Evolutionary conservation across 2,329 filamentous ascomycete species (phyloP), one percentile per base, ranked within the genome.

Genomic region (Hypoxylon sp.): DNA sequence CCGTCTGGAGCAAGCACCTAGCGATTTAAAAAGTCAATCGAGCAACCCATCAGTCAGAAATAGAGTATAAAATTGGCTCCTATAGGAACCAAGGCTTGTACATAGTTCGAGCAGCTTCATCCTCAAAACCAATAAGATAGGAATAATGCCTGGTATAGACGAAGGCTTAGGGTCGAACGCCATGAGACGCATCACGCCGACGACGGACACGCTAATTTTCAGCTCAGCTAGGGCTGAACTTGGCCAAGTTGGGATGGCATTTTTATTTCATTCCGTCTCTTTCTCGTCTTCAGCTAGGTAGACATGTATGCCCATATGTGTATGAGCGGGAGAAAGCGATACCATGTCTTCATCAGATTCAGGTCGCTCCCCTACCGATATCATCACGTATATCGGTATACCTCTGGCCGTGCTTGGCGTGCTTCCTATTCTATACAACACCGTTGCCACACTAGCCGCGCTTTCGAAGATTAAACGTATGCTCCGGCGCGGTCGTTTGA

Each of bases 371-470:
- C 68, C 75, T 29, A 70, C 73, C 7, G 75, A 81, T 54, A 77
- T 82, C 49, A 81, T 82, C 66, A 81, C 79, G 16, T 81, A 79
- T 49, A 75, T 82, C 27, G 78, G 79, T 59, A 71, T 86, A 2
- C 83, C 83, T 2, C 71, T 86, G 12, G 82, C 79, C 1, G 75
- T 85, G 2, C 67, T 86, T 2, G 81, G 80, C 31, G 78, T 87
- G 15, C 73, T 87, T 4, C 84, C 84, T 0, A 87, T 87, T 40
- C 73, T 88, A 31, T 88, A 87, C 71, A 88, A 86, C 63, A 86
- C 80, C 13, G 71, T 82, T 43, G 75, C 78, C 17, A 85, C 82
- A 2, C 76, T 87, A 17, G 71, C 81, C 9, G 83, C 82, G 2
- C 73, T 85, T 2, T 82, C 82, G 27, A 79, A 79, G 36, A 84